Evolutionary conservation across 139 green algal species (phyloP).

Genomic region (Chlorella vulgaris): DNA sequence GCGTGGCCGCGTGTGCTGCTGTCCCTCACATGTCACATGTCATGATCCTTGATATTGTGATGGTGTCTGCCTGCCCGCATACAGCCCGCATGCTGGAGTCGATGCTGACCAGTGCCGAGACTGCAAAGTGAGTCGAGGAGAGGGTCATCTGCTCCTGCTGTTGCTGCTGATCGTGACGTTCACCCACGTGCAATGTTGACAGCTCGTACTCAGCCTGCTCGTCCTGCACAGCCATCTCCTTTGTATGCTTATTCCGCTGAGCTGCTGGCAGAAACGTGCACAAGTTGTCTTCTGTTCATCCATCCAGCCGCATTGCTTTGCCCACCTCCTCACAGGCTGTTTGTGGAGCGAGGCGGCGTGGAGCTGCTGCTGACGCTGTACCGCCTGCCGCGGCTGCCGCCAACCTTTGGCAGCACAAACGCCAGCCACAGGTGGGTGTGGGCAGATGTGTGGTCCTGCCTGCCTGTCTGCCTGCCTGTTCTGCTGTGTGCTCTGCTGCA

Average conservation of each 20-base stretch:
- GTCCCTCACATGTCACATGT: neutral
- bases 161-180: too few species aligned
- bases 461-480: neutral
- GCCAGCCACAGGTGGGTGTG: conserved; percentile 57
- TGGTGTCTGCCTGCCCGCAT: conserved; percentile 46
- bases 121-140: conserved; percentile 17
- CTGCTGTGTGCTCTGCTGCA: neutral
- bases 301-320: neutral
- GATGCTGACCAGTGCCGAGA: conserved; percentile 71
- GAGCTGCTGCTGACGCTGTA: conserved; percentile 82
- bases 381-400: conserved; percentile 77
- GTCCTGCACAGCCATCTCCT: too few species aligned
- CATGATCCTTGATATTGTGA: neutral
- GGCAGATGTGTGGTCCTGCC: neutral
- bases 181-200: too few species aligned
- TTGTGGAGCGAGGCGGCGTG: conserved; percentile 81
- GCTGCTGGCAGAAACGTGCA: too few species aligned
- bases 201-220: too few species aligned
- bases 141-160: too few species aligned
- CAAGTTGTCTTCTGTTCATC: neutral
- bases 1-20: neutral
- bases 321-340: conserved; percentile 40
- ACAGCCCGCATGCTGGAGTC: conserved; percentile 83
- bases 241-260: too few species aligned
- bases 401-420: conserved; percentile 77